These are phyloP conservation scores for Dioscorea cayenensis DNA, from an alignment of 116 monocot genomes.

Conservation along the genomic window DNA sequence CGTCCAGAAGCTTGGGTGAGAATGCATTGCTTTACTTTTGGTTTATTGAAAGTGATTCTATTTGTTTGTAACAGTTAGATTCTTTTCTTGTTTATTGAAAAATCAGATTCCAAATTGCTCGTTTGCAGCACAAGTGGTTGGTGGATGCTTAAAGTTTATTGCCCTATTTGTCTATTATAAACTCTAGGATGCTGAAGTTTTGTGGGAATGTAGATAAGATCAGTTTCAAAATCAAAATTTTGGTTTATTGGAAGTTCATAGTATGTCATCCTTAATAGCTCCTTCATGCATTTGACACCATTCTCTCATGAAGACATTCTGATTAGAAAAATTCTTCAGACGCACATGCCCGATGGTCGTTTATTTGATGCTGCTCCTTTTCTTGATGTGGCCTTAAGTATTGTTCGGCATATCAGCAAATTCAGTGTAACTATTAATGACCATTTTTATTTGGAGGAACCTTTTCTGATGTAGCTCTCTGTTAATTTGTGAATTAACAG, in stretches of 20 bases:
- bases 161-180: background rate
- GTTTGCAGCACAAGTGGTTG: too few relatives aligned
- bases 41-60: too few relatives aligned
- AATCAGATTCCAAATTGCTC: too few relatives aligned
- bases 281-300: background rate
- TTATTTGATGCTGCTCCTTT: slow-evolving; percentile 13
- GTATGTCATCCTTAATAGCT: background rate
- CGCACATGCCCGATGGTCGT: slow-evolving; percentile 17
- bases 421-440: background rate
- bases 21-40: too few relatives aligned
- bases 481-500: background rate
- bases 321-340: slow-evolving; percentile 21
- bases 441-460: background rate
- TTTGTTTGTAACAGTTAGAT: too few relatives aligned
- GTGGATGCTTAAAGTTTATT: too few relatives aligned
- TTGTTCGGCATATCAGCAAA: background rate
- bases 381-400: slow-evolving; percentile 7
- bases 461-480: background rate
- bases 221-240: too few relatives aligned
- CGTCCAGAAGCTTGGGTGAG: too few relatives aligned
- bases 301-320: slow-evolving; percentile 18
- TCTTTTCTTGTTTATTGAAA: too few relatives aligned
- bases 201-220: too few relatives aligned
- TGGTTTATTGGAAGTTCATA: background rate
- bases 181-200: background rate